Conservation (phyloP, 2,329 filamentous ascomycete species). For the Diaporthe sp. region DNA sequence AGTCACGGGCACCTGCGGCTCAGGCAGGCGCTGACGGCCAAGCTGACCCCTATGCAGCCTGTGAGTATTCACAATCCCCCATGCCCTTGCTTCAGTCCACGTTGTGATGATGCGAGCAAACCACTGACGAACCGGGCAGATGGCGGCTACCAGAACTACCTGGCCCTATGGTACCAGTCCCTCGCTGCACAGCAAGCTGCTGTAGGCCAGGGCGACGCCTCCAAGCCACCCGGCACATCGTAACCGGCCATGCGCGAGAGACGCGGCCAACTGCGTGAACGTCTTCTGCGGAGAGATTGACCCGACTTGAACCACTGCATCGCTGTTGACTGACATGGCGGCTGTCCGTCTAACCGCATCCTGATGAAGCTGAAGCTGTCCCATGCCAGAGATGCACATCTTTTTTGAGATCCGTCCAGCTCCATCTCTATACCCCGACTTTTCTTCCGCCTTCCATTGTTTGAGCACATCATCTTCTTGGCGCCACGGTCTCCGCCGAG, state of each 20-base stretch:
- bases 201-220: constrained; percentile 35
- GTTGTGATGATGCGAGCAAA: not conserved
- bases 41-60: constrained; percentile 80
- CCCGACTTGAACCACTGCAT: constrained; percentile 32
- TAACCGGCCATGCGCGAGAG: constrained; percentile 28
- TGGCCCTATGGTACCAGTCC: constrained; percentile 84
- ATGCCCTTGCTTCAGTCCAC: not conserved
- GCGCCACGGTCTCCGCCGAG: constrained; percentile 14
- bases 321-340: constrained; percentile 35
- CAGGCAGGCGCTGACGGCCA: constrained; percentile 58
- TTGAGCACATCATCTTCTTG: constrained; percentile 27
- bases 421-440: constrained; percentile 30
- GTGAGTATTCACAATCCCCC: constrained; percentile 55
- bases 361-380: constrained; percentile 35
- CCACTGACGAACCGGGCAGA: constrained; percentile 58
- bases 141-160: constrained; percentile 84
- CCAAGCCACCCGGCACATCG: constrained; percentile 35
- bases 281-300: constrained; percentile 32
- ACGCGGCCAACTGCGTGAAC: constrained; percentile 30
- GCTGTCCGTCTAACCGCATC: constrained; percentile 31
- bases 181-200: constrained; percentile 48
- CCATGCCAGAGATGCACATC: constrained; percentile 29
- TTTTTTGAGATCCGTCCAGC: constrained; percentile 24
- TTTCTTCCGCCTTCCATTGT: constrained; percentile 30
- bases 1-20: constrained; percentile 52